Evolutionary conservation across 108 stramenopile genomes (phyloP).

Genomic region (Nannochloropsis oceanica): DNA sequence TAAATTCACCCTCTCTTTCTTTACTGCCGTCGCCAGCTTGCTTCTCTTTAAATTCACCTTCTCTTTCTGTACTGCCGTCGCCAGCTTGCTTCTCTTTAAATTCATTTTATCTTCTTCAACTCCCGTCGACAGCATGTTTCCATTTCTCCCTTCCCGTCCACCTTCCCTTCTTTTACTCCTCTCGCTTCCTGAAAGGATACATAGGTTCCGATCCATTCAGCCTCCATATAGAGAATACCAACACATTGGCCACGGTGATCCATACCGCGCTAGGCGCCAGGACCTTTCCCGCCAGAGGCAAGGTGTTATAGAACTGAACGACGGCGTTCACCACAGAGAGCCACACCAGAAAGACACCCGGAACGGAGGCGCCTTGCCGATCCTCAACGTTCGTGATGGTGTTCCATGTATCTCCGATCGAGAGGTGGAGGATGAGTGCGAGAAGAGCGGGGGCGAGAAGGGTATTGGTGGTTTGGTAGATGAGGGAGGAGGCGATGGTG

Average conservation of each 20-base stretch:
- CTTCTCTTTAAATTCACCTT: no score
- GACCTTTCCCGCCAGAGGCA: slow-evolving; percentile 20
- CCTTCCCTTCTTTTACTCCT: not conserved
- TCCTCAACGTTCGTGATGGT: slow-evolving; percentile 81
- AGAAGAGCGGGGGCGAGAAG: slow-evolving; percentile 33
- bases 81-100: no score
- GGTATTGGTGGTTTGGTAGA: slow-evolving; percentile 37
- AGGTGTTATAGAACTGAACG: slow-evolving; percentile 2
- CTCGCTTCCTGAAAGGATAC: not conserved
- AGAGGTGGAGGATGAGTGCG: slow-evolving; percentile 61
- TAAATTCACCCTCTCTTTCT: no score
- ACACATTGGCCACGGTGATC: slow-evolving; percentile 22
- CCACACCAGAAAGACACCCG: slow-evolving; percentile 12
- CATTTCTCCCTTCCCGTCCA: no score
- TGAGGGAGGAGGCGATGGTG: slow-evolving; percentile 48
- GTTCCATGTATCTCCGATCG: slow-evolving; percentile 83
- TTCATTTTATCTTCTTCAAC: no score
- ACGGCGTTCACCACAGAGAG: not conserved
- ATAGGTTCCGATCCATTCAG: slow-evolving; percentile 30
- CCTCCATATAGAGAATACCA: slow-evolving; percentile 23
- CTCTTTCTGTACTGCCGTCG: no score
- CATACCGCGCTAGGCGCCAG: slow-evolving; percentile 20
- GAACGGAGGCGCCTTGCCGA: slow-evolving; percentile 53
- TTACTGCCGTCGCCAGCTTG: no score
- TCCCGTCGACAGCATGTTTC: no score